Evolutionary conservation across 2,329 filamentous ascomycete genomes (phyloP).

Genomic region (Ascosphaera apis): DNA sequence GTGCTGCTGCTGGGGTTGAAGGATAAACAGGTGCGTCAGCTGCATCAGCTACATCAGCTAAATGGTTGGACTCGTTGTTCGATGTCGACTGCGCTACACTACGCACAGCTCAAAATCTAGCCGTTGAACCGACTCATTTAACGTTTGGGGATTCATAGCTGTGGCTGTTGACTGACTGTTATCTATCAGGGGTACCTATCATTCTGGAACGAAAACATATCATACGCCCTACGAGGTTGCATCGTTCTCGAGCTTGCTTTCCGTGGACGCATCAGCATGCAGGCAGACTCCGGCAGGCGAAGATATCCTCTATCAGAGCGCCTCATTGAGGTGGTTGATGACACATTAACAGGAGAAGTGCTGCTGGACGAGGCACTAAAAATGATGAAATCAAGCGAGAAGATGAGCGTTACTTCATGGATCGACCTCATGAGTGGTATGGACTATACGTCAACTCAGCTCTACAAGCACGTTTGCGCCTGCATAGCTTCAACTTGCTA

Average conservation of each 20-base stretch:
- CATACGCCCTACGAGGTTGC: conserved; percentile 87
- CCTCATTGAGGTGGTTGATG: conserved; percentile 90
- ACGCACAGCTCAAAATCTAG: background rate
- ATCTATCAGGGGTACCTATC: conserved; percentile 66
- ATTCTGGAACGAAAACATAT: conserved; percentile 99
- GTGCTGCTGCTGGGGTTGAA: conserved; percentile 85
- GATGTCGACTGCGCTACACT: background rate
- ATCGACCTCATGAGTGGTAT: conserved; percentile 97
- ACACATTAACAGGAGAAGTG: conserved; percentile 88
- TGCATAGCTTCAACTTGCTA: background rate
- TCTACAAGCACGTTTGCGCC: too few species aligned
- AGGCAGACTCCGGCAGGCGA: conserved; percentile 79
- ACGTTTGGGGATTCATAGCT: too few species aligned
- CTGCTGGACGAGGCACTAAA: conserved; percentile 93
- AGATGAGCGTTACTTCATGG: conserved; percentile 99
- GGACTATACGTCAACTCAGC: conserved; percentile 12
- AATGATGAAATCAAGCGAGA: conserved; percentile 99
- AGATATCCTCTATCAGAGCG: conserved; percentile 83
- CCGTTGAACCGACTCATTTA: background rate
- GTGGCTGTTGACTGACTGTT: too few species aligned
- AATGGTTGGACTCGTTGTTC: background rate
- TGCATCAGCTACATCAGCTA: background rate
- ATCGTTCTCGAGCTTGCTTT: conserved; percentile 97
- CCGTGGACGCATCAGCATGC: conserved; percentile 90
- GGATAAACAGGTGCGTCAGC: conserved; percentile 68